Base-by-base conservation (phyloP, 805 yeast species). In the Cyberlindnera americana region DNA sequence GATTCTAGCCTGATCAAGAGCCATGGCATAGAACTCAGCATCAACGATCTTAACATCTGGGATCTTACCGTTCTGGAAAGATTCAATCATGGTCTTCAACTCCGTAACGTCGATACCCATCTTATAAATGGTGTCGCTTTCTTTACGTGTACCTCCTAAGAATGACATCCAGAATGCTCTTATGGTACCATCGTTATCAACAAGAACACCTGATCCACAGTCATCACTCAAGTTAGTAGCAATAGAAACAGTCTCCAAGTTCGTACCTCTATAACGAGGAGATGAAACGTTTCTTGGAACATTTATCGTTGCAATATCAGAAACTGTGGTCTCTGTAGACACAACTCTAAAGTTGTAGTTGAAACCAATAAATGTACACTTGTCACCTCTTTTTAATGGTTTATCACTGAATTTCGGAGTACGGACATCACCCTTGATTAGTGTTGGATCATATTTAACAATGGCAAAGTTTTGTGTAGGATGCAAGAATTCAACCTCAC, bases 401-500 rank as follows among this genome's bases (percentile, higher is more conserved):
- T 49, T 58, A 6, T 62, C 49, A 33, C 82, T 66, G 48, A 87
- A 74, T 40, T 68, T 67, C 4, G 95, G 93, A 2, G 95, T 74
- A 32, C 67, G 63, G 8, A 87, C 76, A 29, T 83, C 83, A 3
- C 95, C 90, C 17, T 73, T 59, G 13, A 90, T 82, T 36, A 87
- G 64, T 5, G 67, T 53, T 8, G 96, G 88, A 57, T 90, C 95
- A 59, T 87, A 90, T 58, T 85, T 77, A 19, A 90, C 69, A 41
- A 89, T 77, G 2, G 95, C 89, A 60, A 83, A 89, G 50, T 89
- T 89, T 51, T 83, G 86, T 26, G 86, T 77, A 24, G 97, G 96
- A 57, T 89, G 96, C 54, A 87, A 65, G 52, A 88, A 90, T 17
- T 79, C 79, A 19, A 89, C 93, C 47, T 78, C 70, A 1, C 83